Base-by-base conservation (phyloP, 345 rosid species). In the Aegle marmelos region DNA sequence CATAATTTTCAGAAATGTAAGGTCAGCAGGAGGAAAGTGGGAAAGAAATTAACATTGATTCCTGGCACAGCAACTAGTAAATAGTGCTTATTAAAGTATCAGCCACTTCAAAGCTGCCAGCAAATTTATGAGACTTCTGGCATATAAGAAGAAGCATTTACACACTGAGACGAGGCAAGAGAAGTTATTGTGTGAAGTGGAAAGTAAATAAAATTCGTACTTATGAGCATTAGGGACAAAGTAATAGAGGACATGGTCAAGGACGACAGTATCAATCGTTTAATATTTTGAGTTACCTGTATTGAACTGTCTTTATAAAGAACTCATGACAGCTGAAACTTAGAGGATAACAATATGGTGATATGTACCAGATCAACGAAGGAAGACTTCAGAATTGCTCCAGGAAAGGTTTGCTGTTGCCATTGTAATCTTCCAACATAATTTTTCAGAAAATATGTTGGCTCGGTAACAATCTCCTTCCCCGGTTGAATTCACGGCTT, bases 401-500 rank as follows among this genome's bases (percentile, higher is more conserved):
- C 58, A 31, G 37, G 14, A 17, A 21, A 45, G 50, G 50, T 75
- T 34, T 39, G 56, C 60, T 30, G 4, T 3, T 28, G 31, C 64
- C 68, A 21, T 41, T 4, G 30, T 37, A 14, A 36, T 54, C 75
- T 50, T 68, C 58, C 19, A 34, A 74, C 78, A 33, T 48, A 21
- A 50, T 78, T 62, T 53, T 67, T 13, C 64, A 64, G 63, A 76
- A 0, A n/a, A 33, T 31, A 31, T 73, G 48, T 58, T 34, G 6
- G 33, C 53, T 63, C 17, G 16, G 36, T 53, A 41, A 73, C 27
- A 22, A 33, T 70, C 48, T 57, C 31, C 61, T 24, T 57, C 50
- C 28, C 30, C 36, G 36, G 30, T 39, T 61, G 64, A 48, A 37
- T 64, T 84, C 86, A 83, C 33, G 65, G 41, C 72, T 84, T 86